Evolutionary conservation across 441 rosid species (phyloP), one percentile per base, ranked within the genome.

Genomic region (Bruguiera hainesii): DNA sequence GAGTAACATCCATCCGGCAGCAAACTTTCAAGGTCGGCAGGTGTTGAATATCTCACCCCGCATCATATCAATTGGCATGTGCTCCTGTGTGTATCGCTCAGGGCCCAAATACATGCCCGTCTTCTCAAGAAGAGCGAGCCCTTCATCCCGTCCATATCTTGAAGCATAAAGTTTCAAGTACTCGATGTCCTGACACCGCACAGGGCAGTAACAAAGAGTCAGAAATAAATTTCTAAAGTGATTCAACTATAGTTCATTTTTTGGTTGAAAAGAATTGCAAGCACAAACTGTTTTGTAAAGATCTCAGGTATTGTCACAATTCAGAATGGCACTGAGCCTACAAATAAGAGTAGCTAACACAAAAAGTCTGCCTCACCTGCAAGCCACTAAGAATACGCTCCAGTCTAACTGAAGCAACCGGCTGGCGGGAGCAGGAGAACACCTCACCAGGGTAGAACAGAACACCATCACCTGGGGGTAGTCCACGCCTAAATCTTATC

Each of bases 381-480:
- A 88, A 75, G 70, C 99, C 94, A 69, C 98, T 85, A 48, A 91
- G 98, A 68, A 91, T 84, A 56, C 98, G 97, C 79, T 94, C 99
- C 5, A 89, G 83, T 80, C 94, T 82, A 25, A 85, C 76, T 18
- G 99, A 94, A 72, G 98, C 98, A 60, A 94, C 93, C 0, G 96
- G 98, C 71, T 91, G 82, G 48, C 59, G 78, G 15, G 93, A 94
- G 31, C 92, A 85, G 18, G 99, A 91, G 80, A 94, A 94, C 68
- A 88, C 99, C 83, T 89, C 88, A 21, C 99, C 97, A 2, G 97
- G 97, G 60, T 90, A 93, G 77, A 68, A 93, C 60, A 93, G 72
- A 77, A 90, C 97, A 21, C 98, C 96, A 72, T 90, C 98, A 49
- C 97, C 98, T 5, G 99, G 98, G 28, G 98, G 97, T 50, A 91